Conservation (phyloP, 129 eudicot species). For the Lonicera japonica region DNA sequence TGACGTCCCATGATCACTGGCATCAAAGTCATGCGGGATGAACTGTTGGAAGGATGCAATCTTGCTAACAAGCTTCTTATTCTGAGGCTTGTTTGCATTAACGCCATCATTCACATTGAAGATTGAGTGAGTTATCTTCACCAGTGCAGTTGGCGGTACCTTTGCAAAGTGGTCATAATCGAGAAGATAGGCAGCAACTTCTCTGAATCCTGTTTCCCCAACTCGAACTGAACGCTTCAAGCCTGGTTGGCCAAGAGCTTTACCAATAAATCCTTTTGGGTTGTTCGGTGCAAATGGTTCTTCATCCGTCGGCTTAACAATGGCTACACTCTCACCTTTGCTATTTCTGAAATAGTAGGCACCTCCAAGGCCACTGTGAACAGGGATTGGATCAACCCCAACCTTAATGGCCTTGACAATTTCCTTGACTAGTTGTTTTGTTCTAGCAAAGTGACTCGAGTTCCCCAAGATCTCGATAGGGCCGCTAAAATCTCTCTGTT, state of each 20-base stretch:
- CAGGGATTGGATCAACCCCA: constrained; percentile 79
- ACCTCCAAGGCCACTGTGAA: constrained; percentile 79
- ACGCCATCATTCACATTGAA: constrained; percentile 79
- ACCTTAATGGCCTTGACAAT: constrained; percentile 49
- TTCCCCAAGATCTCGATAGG: constrained; percentile 75
- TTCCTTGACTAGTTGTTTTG: constrained; percentile 63
- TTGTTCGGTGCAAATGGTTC: constrained; percentile 92
- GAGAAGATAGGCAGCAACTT: constrained; percentile 88
- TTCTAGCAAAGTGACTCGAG: constrained; percentile 30
- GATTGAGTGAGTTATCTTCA: constrained; percentile 80
- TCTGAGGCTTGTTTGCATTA: constrained; percentile 40
- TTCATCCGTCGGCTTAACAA: constrained; percentile 91
- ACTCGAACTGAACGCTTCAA: constrained; percentile 74
- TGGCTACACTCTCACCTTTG: constrained; percentile 72
- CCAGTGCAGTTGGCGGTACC: constrained; percentile 95
- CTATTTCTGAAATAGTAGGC: constrained; percentile 66
- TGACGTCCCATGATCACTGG: constrained; percentile 92
- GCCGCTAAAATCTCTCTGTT: constrained; percentile 62
- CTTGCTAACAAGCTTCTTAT: constrained; percentile 59
- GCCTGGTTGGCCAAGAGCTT: constrained; percentile 78
- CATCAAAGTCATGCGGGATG: constrained; percentile 87
- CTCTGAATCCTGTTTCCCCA: constrained; percentile 86
- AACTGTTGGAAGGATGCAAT: constrained; percentile 89
- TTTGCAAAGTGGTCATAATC: constrained; percentile 74
- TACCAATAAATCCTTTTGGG: constrained; percentile 90